These are phyloP conservation scores for Cordyceps javanica DNA, from an alignment of 2,329 filamentous ascomycete species.

Conservation along the genomic window DNA sequence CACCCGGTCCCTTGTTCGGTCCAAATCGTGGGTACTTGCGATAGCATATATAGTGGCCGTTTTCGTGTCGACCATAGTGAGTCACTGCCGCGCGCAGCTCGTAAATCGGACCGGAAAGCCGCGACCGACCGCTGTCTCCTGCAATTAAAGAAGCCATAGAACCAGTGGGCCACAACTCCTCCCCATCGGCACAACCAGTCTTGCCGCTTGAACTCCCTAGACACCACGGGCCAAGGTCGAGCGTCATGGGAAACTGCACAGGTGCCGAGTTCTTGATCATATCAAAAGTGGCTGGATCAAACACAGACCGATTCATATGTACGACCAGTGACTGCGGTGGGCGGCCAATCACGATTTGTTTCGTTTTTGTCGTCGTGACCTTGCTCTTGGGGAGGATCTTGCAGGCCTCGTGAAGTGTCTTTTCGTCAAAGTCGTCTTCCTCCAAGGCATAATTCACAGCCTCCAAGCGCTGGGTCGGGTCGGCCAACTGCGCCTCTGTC, in stretches of 20 bases:
- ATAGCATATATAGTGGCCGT: slow-evolving; percentile 93
- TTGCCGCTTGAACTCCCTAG: slow-evolving; percentile 48
- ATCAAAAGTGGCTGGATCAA: slow-evolving; percentile 73
- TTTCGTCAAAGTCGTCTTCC: slow-evolving; percentile 72
- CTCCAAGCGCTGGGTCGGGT: slow-evolving; percentile 50
- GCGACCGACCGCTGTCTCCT: slow-evolving; percentile 42
- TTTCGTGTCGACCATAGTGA: slow-evolving; percentile 86
- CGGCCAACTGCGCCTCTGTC: slow-evolving; percentile 45
- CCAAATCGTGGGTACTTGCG: slow-evolving; percentile 53
- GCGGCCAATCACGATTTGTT: slow-evolving; percentile 79
- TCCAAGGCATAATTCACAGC: slow-evolving; percentile 66
- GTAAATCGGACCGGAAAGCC: slow-evolving; percentile 57
- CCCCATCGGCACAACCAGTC: slow-evolving; percentile 17
- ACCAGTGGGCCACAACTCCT: slow-evolving; percentile 65
- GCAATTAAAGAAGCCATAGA: slow-evolving; percentile 70
- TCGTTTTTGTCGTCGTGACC: slow-evolving; percentile 76
- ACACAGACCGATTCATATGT: slow-evolving; percentile 88
- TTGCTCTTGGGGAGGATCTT: slow-evolving; percentile 61
- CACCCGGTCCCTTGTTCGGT: background rate
- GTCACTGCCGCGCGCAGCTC: slow-evolving; percentile 78
- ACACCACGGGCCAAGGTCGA: slow-evolving; percentile 83
- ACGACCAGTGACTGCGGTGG: slow-evolving; percentile 75
- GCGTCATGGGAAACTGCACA: slow-evolving; percentile 65
- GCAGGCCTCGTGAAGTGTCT: slow-evolving; percentile 56
- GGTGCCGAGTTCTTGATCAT: slow-evolving; percentile 78